phyloP scores from a whole-genome alignment of 768 basidiomycete species.

The Mycena amicta region DNA sequence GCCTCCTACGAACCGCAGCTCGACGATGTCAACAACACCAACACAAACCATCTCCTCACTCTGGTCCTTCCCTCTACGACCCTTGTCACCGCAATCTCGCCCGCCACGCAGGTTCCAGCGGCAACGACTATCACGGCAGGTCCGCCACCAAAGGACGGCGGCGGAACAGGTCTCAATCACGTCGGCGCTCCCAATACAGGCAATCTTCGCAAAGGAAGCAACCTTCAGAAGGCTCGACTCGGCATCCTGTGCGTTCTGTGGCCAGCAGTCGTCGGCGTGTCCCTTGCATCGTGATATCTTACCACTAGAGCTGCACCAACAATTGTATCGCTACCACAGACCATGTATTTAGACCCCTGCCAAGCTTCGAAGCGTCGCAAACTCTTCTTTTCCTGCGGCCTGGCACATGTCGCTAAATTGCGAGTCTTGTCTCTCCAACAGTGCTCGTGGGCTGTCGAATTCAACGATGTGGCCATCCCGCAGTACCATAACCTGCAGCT shows the following conservation, averaged over 20 bases:
- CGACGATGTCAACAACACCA: constrained; percentile 9
- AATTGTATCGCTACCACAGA: neutral
- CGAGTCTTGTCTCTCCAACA: constrained; percentile 2
- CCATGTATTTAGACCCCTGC: neutral
- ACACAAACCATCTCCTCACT: constrained; percentile 14
- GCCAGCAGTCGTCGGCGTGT: constrained; percentile 58
- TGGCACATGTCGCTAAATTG: neutral
- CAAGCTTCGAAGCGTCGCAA: neutral
- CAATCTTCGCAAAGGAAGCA: constrained; percentile 27
- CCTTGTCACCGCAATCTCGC: constrained; percentile 13
- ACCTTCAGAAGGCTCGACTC: constrained; percentile 42
- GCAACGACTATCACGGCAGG: constrained; percentile 16
- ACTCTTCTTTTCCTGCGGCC: neutral
- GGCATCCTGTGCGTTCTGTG: constrained; percentile 54
- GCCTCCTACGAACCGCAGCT: constrained; percentile 18
- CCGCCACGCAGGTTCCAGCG: constrained; percentile 13
- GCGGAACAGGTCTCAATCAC: constrained; percentile 7
- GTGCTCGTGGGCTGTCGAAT: constrained; percentile 2
- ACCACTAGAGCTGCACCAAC: neutral
- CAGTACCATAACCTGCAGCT: constrained; percentile 10
- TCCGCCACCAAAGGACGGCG: constrained; percentile 8
- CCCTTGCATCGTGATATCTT: constrained; percentile 48
- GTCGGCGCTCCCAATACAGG: constrained; percentile 9
- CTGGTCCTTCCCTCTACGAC: constrained; percentile 23
- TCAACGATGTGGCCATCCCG: constrained; percentile 14